These are phyloP conservation scores for Phytophthora citricola DNA, from an alignment of 352 stramenopile species.

Conservation along the genomic window DNA sequence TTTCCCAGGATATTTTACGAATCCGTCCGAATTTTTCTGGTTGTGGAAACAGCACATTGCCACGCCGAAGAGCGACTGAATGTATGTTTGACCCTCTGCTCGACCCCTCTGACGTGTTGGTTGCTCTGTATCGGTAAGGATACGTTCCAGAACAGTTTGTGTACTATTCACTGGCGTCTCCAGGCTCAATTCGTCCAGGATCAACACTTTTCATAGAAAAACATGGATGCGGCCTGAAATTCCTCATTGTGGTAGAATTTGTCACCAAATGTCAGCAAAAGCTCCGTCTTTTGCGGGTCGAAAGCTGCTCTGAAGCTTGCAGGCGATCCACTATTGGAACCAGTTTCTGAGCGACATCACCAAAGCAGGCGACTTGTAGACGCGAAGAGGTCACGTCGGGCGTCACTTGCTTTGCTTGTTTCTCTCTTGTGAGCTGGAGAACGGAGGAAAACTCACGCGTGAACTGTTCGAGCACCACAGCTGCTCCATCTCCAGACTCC, in stretches of 20 bases:
- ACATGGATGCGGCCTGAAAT: conserved; percentile 51
- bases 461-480: conserved; percentile 60
- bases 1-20: conserved; percentile 53
- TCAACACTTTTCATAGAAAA: conserved; percentile 57
- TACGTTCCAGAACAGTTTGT: conserved; percentile 12
- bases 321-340: conserved; percentile 42
- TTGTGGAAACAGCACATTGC: conserved; percentile 53
- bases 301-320: conserved; percentile 37
- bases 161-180: neutral
- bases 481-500: conserved; percentile 3
- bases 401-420: conserved; percentile 20
- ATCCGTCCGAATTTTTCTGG: conserved; percentile 41
- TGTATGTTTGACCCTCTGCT: conserved; percentile 37
- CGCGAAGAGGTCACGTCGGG: conserved; percentile 6
- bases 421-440: conserved; percentile 48
- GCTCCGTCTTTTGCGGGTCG: conserved; percentile 36
- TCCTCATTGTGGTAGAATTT: conserved; percentile 56
- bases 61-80: conserved; percentile 52
- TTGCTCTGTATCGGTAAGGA: conserved; percentile 7
- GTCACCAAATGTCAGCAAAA: conserved; percentile 60
- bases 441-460: conserved; percentile 53
- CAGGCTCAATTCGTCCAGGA: conserved; percentile 15
- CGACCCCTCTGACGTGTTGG: neutral
- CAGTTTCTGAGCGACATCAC: conserved; percentile 49
- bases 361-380: conserved; percentile 52